Evolutionary conservation across 176 grass and related monocot species (phyloP).

Genomic region (Oryza officinalis): DNA sequence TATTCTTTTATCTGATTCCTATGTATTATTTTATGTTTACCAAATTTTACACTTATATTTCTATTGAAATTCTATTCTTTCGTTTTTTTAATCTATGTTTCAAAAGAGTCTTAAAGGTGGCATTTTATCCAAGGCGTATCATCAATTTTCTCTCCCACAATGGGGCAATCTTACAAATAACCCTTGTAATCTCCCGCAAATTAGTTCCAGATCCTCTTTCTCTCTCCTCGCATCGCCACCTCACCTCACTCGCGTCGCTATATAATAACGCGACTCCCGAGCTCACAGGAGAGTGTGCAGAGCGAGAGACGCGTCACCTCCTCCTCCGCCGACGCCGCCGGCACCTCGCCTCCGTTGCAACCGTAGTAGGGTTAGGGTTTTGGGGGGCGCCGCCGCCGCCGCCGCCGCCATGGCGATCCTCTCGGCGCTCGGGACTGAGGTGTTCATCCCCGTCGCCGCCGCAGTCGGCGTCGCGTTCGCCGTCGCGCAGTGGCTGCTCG

Average conservation of each 20-base stretch:
- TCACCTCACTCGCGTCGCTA: slow-evolving; percentile 2
- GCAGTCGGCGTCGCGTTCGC: slow-evolving; percentile 72
- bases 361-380: slow-evolving; percentile 44
- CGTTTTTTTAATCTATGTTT: too few species aligned
- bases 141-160: too few species aligned
- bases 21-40: too few species aligned
- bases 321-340: not conserved
- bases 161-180: not conserved
- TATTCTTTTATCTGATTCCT: too few species aligned
- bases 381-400: not conserved
- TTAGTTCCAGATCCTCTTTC: not conserved
- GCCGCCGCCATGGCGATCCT: slow-evolving; percentile 62
- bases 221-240: not conserved
- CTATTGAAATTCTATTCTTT: too few species aligned
- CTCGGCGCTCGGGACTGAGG: slow-evolving; percentile 59
- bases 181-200: not conserved
- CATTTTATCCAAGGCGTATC: too few species aligned
- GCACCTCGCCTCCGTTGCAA: not conserved
- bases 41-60: too few species aligned
- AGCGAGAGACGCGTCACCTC: slow-evolving; percentile 32
- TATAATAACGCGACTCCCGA: slow-evolving; percentile 31
- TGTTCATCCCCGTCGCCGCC: slow-evolving; percentile 64
- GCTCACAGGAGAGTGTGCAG: slow-evolving; percentile 25
- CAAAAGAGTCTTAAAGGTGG: too few species aligned
- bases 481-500: slow-evolving; percentile 73